Evolutionary conservation across 2,329 filamentous ascomycete species (phyloP).

Genomic region (Tolypocladium paradoxum): DNA sequence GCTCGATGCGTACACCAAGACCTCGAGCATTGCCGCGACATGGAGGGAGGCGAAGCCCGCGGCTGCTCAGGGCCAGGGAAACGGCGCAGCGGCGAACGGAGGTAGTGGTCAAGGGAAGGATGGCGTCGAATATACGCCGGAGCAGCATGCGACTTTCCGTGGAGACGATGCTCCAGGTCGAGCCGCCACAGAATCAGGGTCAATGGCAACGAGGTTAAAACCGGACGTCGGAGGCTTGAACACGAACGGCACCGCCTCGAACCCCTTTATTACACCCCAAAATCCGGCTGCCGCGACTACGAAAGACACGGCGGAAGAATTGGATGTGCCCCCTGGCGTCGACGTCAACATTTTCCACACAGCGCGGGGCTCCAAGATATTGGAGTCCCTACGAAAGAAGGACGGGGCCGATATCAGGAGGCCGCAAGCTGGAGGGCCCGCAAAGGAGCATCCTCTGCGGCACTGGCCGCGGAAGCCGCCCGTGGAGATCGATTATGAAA

Average conservation of each 20-base stretch:
- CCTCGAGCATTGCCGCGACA: slow-evolving; percentile 30
- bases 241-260: neutral
- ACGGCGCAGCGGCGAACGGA: neutral
- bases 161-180: neutral
- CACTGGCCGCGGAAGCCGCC: slow-evolving; percentile 20
- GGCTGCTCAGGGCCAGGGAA: neutral
- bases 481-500: slow-evolving; percentile 3
- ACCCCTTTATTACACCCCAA: neutral
- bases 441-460: slow-evolving; percentile 26
- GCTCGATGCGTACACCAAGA: slow-evolving; percentile 37
- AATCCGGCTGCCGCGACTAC: slow-evolving; percentile 2
- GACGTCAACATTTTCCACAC: slow-evolving; percentile 40
- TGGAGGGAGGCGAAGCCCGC: slow-evolving; percentile 14
- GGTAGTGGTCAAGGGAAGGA: neutral
- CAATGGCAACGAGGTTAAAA: neutral
- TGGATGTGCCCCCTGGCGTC: slow-evolving; percentile 27
- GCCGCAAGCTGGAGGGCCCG: slow-evolving; percentile 8
- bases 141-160: neutral
- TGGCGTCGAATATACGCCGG: neutral
- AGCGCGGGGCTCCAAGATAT: slow-evolving; percentile 30
- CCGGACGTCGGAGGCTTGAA: neutral
- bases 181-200: neutral
- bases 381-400: slow-evolving; percentile 25
- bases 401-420: slow-evolving; percentile 3
- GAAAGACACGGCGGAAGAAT: slow-evolving; percentile 10